A percentile compares a stretch with the other conserved stretches of the same genome.
phyloP scores from a whole-genome alignment of 345 rosid genomes.

The Citrus sinensis region DVS_A1.0 CM039164.1:10803001-10803500 shows the following conservation, averaged over 20 bases:
- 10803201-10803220: constrained; percentile 57
- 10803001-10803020: not conserved
- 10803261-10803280: constrained; percentile 77
- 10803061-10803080: not conserved
- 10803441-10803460: constrained; percentile 85
- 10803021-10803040: not conserved
- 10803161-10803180: not conserved
- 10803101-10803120: not conserved
- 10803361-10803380: constrained; percentile 80
- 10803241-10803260: constrained; percentile 78
- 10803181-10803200: not conserved
- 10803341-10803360: constrained; percentile 86
- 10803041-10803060: not conserved
- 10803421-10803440: constrained; percentile 62
- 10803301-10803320: constrained; percentile 85
- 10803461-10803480: constrained; percentile 74
- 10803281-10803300: constrained; percentile 92
- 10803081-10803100: not conserved
- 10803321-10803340: constrained; percentile 79
- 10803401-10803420: constrained; percentile 84
- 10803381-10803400: constrained; percentile 97
- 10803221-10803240: constrained; percentile 65
- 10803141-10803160: not conserved
- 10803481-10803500: constrained; percentile 57
- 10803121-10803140: not conserved